Evolutionary conservation across 345 rosid species (phyloP).

Genomic region (Physaria fendleri): DNA sequence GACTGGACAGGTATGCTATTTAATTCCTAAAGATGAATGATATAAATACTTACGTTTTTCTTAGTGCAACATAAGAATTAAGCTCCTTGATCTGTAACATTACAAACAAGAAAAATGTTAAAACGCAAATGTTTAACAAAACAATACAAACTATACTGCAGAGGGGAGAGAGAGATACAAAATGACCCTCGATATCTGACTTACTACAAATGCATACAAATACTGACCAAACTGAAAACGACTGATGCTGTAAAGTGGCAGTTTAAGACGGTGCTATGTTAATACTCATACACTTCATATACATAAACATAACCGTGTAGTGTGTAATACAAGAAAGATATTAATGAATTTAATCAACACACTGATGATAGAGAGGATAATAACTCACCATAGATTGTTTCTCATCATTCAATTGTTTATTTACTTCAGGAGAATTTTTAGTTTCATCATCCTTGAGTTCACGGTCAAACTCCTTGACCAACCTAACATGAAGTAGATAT

Average conservation of each 20-base stretch:
- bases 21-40: not conserved
- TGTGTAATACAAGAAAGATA: not conserved
- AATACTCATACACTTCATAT: not conserved
- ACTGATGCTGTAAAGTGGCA: not conserved
- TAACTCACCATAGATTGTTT: slow-evolving; percentile 89
- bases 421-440: slow-evolving; percentile 70
- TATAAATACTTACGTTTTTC: slow-evolving; percentile 71
- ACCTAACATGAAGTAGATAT: slow-evolving; percentile 43
- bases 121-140: not conserved
- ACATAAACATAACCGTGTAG: not conserved
- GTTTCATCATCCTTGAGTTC: slow-evolving; percentile 82
- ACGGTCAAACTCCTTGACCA: slow-evolving; percentile 87
- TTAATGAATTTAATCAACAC: not conserved
- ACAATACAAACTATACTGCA: not conserved
- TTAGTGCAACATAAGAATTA: slow-evolving; percentile 81
- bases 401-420: slow-evolving; percentile 86
- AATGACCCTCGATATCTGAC: not conserved
- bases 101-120: not conserved
- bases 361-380: not conserved
- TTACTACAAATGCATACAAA: not conserved
- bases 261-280: not conserved
- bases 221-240: not conserved
- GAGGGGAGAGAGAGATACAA: not conserved
- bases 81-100: slow-evolving; percentile 84
- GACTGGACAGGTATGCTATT: not conserved